phyloP scores from a whole-genome alignment of 2,329 filamentous ascomycete genomes.

The Colletotrichum lentis region DNA sequence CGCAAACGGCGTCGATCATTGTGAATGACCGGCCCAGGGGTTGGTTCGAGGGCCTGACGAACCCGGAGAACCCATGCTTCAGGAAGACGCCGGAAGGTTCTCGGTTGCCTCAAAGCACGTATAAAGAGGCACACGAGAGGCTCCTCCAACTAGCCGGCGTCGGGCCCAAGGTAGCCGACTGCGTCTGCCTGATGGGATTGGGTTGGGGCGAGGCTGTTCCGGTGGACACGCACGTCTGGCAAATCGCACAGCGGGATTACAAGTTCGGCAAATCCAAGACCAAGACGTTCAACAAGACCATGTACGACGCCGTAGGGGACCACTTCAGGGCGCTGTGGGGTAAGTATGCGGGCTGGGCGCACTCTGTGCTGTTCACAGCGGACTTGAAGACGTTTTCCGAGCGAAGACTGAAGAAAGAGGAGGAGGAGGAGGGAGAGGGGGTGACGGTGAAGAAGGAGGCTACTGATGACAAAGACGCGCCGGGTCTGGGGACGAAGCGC shows the following conservation, averaged over 20 bases:
- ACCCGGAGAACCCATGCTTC: constrained; percentile 74
- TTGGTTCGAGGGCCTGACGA: constrained; percentile 82
- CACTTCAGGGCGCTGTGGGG: constrained; percentile 93
- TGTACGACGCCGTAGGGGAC: constrained; percentile 89
- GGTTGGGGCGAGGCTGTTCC: constrained; percentile 96
- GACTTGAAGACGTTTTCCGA: constrained; percentile 87
- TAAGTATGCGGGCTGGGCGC: constrained; percentile 93
- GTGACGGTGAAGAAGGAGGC: constrained; percentile 42
- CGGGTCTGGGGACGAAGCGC: constrained; percentile 34
- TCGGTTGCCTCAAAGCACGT: constrained; percentile 66
- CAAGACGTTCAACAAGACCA: constrained; percentile 85
- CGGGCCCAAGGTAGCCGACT: constrained; percentile 96
- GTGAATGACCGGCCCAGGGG: constrained; percentile 69
- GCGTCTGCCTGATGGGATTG: constrained; percentile 93
- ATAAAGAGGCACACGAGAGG: constrained; percentile 80
- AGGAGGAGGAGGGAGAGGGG: constrained; percentile 10
- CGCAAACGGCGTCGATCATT: constrained; percentile 82
- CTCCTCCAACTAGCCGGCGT: constrained; percentile 85
- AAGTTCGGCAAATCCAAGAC: constrained; percentile 84
- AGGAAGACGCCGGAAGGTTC: constrained; percentile 51
- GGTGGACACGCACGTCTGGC: constrained; percentile 98
- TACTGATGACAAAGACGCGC: constrained; percentile 44
- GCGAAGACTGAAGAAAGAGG: constrained; percentile 52
- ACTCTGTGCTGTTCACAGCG: constrained; percentile 95
- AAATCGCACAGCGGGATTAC: constrained; percentile 96